Evolutionary conservation across 768 basidiomycete species (phyloP), one percentile per base, ranked within the genome.

Genomic region (Galerina sulciceps): DNA sequence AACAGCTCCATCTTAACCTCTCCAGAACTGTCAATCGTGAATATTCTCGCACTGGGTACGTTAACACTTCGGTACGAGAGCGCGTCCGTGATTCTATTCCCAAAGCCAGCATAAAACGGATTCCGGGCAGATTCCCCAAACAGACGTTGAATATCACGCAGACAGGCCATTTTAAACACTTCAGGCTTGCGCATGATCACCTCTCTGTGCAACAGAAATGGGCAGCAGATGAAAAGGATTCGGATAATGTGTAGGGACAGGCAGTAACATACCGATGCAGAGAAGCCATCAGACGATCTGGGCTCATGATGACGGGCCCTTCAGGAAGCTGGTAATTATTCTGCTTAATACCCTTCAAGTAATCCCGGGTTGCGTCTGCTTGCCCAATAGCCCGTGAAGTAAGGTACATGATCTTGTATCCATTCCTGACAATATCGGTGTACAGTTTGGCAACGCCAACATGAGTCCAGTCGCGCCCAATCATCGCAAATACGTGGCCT

Each of bases 161-260:
- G 76, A 75, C 96, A 98, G 1, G 96, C 95, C 97, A 99, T 99
- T 78, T 99, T 99, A 84, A 99, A 99, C n/a, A 99, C 85, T 69
- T 99, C 97, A 0, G 97, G 97, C 73, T 99, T 98, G 37, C 96
- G 89, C 90, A 99, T 92, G 68, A 99, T 96, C 14, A 99, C 96
- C 76, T 99, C 97, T 4, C 95, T 97, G 66, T 9, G 54, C 36
- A 26, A 52, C 23, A 56, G 22, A 17, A 49, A 13, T 15, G 14
- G 37, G 6, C 26, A 8, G 20, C 11, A 37, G 10, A 35, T 15
- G 34, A 23, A 35, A n/a, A 45, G 6, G 31, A 38, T 56, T 13
- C 56, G 54, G 17, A 42, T 31, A 17, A 43, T 37, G 11, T 18
- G 11, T 10, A n/a, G 8, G 15, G 34, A 36, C 22, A 37, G n/a